Evolutionary conservation across 192 early-diverging fungal genomes (phyloP).

Genomic region (Backusella circina): DNA sequence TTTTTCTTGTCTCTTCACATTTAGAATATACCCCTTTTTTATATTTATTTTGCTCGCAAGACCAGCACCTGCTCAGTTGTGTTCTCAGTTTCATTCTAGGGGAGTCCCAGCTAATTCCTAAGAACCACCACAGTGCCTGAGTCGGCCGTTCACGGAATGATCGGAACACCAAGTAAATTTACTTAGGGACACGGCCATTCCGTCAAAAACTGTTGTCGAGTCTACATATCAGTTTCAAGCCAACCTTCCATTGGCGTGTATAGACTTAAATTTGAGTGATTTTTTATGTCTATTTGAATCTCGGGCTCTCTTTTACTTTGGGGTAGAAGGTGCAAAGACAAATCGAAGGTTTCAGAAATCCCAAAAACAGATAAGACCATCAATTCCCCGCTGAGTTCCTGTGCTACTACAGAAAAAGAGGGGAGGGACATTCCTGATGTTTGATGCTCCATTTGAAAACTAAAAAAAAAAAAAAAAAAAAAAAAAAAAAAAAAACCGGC

Average conservation of each 20-base stretch:
- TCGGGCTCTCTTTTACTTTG: not conserved
- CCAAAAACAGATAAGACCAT: not conserved
- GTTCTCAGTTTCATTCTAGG: not conserved
- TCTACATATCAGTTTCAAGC: not conserved
- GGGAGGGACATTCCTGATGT: not conserved
- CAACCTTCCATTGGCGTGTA: not conserved
- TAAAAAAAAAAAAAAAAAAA: not conserved
- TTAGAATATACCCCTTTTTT: not conserved
- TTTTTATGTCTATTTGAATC: not conserved
- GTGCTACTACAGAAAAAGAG: slow-evolving; percentile 4
- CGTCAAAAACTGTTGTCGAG: not conserved
- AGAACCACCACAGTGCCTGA: not conserved
- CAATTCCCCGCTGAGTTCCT: slow-evolving; percentile 5
- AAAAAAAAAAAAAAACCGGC: not conserved
- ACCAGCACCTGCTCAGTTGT: not conserved
- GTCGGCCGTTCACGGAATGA: slow-evolving; percentile 23
- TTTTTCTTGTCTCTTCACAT: not conserved
- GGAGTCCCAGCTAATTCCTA: not conserved
- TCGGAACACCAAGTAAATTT: slow-evolving; percentile 10
- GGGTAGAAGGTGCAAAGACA: not conserved
- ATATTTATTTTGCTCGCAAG: not conserved
- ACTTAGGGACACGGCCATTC: not conserved
- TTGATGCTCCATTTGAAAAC: slow-evolving; percentile 2
- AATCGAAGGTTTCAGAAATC: slow-evolving; percentile 5
- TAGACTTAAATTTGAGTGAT: not conserved